Evolutionary conservation across 2,329 filamentous ascomycete genomes (phyloP), one percentile per base, ranked within the genome.

Genomic region (Diaporthe sp.): DNA sequence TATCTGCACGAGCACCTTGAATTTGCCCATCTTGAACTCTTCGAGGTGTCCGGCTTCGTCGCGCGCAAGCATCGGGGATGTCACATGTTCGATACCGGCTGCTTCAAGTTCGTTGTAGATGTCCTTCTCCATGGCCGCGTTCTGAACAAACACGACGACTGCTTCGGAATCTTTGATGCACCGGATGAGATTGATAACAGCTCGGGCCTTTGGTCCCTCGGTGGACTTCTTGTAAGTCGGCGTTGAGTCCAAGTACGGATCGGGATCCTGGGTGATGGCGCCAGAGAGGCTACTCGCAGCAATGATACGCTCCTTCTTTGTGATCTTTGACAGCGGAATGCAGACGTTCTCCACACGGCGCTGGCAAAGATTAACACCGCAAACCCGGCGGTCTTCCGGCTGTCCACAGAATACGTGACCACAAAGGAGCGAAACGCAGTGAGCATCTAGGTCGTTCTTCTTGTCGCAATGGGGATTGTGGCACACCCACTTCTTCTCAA

Each of bases 131-230:
- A 86, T 78, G 15, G 72, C 64, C 0, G 78, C 47, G 67, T 82
- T 82, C 66, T 85, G 83, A 1, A 80, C 81, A 74, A 87, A 87
- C 7, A 87, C 69, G 3, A 87, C 75, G 7, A 83, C 79, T 15
- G 77, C 75, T 8, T 83, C 81, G 2, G 79, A 72, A 0, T 47
- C 22, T 0, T 77, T 69, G 28, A 83, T 78, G 22, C 74, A 70
- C 47, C 75, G 67, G 66, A 84, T 75, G 12, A 81, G 78, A 15
- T 77, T 73, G 12, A 76, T 55, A 1, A 83, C 74, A 9, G 47
- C 54, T 33, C 74, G 75, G 7, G 76, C 74, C 74, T 79, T 79
- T 19, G 75, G 75, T 1, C 75, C 73, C 79, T 79, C 12, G 72
- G 69, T 68, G 9, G 64, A 68, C 9, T 22, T n/a, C 8, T 28